Base-by-base conservation (phyloP, 192 early-diverging fungal genomes). In the Entomortierella lignicola region DNA sequence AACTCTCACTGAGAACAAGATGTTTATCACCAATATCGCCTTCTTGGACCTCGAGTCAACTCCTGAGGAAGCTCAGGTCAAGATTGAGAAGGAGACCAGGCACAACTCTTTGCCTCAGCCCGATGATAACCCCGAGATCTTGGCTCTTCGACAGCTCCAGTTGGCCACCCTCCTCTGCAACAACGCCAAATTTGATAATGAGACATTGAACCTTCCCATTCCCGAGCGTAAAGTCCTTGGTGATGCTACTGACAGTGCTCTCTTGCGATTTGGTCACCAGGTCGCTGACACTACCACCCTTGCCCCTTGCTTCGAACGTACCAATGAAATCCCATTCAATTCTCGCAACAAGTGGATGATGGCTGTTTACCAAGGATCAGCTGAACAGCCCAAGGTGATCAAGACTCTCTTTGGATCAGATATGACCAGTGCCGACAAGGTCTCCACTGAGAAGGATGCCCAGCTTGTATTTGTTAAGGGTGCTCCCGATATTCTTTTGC, bases 161-260 rank as follows among this genome's bases (percentile, higher is more conserved):
- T 37, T 72, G 37, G 69, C 70, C 1, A 62, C 69, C 1, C 62
- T 77, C 1, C 84, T 93, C 48, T 95, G 94, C 77, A 93, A 92
- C 73, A 86, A 75, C 47, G 91, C 95, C 31, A 56, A 55, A 10
- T 94, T 95, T 57, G 90, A 92, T 25, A 64, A 69, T 12, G 77
- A 79, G 17, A 75, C 87, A 3, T 47, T 82, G 20, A 32, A 82
- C 8, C 50, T 88, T 60, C 87, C 93, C 32, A 62, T 89, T 21
- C 26, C 69, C 25, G 87, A 93, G 55, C 89, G 94, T 43, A 72
- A 41, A 17, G 81, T 91, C 52, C 80, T 83, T 34, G 97, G 97
- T 31, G 96, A 98, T 83, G 90, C 94, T 20, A 98, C 97, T 8
- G 97, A 98, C 74, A 85, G 85, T 55, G 96, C 94, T 20, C 81